Base-by-base conservation (phyloP, 2,329 filamentous ascomycete genomes). In the Aspergillus sp. region DNA sequence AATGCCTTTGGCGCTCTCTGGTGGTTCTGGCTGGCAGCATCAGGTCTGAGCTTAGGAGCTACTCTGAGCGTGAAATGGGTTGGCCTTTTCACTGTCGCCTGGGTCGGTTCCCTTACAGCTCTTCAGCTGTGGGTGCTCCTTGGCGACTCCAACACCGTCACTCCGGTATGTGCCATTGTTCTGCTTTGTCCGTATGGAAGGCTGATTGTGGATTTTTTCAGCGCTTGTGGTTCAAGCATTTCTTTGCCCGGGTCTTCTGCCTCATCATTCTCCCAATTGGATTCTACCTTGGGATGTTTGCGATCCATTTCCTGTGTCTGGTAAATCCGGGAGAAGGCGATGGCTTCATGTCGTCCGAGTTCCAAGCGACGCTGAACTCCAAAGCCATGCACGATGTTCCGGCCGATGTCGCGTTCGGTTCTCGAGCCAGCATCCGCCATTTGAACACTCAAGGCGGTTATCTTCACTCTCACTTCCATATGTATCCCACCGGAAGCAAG, bases 291-390 rank as follows among this genome's bases (percentile, higher is more conserved):
- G 80, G 76, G 52, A 94, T 96, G 84, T 98, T 98, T 53, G 88
- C 77, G 33, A 93, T 98, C 51, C 91, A 98, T 69, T 98, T 98
- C 64, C 48, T 88, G 47, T 93, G 85, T 68, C 74, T 98, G 26
- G 75, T 81, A 39, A 98, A 98, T 64, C 91, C 91, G 16, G 91
- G 91, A 39, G 91, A 98, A 32, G 91, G 91, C 34, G 91, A 98
- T 61, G 91, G 91, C 34, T 98, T 98, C 70, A 98, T 98, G 91
- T 95, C 88, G 55, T 94, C 89, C 34, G 91, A 98, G 57, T 98
- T 98, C 69, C 91, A 98, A 66, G 83, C 91, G 19, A 96, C 91
- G 2, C 71, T 98, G 45, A 98, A 96, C 67, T 88, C 79, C 52
- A 98, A 96, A 70, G 80, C 76, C 33, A 98, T 98, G 91, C 80